Evolutionary conservation across 768 basidiomycete genomes (phyloP).

Genomic region (Suillus hirtellus): DNA sequence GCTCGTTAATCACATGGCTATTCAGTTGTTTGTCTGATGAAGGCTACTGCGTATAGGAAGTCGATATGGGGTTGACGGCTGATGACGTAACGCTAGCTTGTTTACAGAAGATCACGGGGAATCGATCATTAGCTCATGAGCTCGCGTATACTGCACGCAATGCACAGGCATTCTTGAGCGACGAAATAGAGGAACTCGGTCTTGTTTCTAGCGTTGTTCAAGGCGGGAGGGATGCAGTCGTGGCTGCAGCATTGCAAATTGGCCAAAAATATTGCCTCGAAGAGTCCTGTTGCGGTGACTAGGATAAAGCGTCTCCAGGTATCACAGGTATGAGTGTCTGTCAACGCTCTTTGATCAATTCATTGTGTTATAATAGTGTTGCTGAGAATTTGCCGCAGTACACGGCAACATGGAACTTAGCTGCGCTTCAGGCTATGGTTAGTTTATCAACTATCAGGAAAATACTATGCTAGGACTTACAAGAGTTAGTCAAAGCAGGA

Average conservation of each 20-base stretch:
- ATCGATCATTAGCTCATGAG: slow-evolving; percentile 71
- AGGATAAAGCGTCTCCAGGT: slow-evolving; percentile 77
- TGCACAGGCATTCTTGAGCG: slow-evolving; percentile 57
- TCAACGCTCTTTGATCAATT: neutral
- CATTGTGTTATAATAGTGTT: slow-evolving; percentile 21
- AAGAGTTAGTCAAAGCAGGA: slow-evolving; percentile 9
- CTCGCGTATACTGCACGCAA: slow-evolving; percentile 64
- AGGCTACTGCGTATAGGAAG: slow-evolving; percentile 55
- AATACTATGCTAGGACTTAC: slow-evolving; percentile 12
- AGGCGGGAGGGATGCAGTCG: slow-evolving; percentile 67
- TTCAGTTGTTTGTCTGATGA: slow-evolving; percentile 6
- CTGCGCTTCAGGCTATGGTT: slow-evolving; percentile 51
- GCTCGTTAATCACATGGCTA: slow-evolving; percentile 36
- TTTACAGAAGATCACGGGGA: slow-evolving; percentile 75
- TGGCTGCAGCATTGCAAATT: slow-evolving; percentile 64
- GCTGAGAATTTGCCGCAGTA: slow-evolving; percentile 52
- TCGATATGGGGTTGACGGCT: slow-evolving; percentile 83
- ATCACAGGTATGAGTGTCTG: slow-evolving; percentile 60
- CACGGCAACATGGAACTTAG: slow-evolving; percentile 56
- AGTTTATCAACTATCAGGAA: slow-evolving; percentile 12
- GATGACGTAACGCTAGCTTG: slow-evolving; percentile 87
- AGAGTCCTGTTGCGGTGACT: slow-evolving; percentile 77
- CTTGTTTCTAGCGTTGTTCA: slow-evolving; percentile 71
- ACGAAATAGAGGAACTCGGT: slow-evolving; percentile 68
- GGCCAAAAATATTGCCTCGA: slow-evolving; percentile 64